Conservation (phyloP, 345 rosid species). For the Trapa bicornis region DNA sequence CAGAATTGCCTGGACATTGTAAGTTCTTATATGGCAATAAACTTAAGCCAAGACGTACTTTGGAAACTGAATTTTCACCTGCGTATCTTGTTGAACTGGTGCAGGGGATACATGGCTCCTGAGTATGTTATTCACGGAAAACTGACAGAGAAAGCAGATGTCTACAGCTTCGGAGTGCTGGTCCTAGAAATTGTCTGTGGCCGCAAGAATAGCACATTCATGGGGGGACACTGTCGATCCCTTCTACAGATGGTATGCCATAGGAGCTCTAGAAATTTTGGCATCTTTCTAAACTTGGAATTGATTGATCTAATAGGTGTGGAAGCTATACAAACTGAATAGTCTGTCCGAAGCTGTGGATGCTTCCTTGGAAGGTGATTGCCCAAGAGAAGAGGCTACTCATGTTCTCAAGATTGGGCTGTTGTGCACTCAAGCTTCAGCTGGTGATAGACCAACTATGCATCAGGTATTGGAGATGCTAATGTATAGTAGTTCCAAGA, state of each 20-base stretch:
- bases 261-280: too few species aligned
- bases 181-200: conserved; percentile 13
- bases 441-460: conserved; percentile 14
- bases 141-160: conserved; percentile 16
- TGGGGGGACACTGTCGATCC: conserved; percentile 5
- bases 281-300: too few species aligned
- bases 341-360: conserved; percentile 6
- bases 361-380: conserved; percentile 7
- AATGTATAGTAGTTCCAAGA: background rate
- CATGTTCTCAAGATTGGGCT: conserved; percentile 13
- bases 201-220: conserved; percentile 4
- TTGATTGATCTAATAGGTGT: conserved; percentile 3
- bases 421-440: conserved; percentile 16
- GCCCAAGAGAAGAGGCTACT: conserved; percentile 3
- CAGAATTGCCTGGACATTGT: conserved; percentile 17
- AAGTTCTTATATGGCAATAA: background rate
- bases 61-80: background rate
- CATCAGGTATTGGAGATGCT: conserved; percentile 11
- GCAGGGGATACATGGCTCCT: conserved; percentile 19
- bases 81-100: background rate
- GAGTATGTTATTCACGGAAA: conserved; percentile 17
- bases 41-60: background rate
- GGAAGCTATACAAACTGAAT: conserved; percentile 10
- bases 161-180: conserved; percentile 10
- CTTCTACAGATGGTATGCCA: conserved; percentile 6